Percentiles rank a stretch among this genome's conserved stretches.
These are phyloP conservation scores for Schwanniomyces yamadae DNA, from an alignment of 805 yeast species.

Conservation along the genomic window DNA sequence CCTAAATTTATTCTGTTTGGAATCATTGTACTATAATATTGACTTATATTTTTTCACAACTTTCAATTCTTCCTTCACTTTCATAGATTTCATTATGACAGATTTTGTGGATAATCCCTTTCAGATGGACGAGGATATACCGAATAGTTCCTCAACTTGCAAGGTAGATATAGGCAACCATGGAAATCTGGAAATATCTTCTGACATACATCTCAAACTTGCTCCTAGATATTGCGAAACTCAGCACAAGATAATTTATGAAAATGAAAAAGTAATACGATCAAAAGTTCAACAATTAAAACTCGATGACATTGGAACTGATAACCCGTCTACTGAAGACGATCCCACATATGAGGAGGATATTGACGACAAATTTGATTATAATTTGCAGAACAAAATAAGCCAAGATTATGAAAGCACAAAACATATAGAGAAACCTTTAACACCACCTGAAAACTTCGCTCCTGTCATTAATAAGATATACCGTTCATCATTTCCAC, in stretches of 20 bases:
- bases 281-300: slow-evolving; percentile 27
- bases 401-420: slow-evolving; percentile 15
- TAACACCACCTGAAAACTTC: slow-evolving; percentile 87
- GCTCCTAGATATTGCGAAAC: slow-evolving; percentile 15
- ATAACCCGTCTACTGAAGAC: slow-evolving; percentile 26
- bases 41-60: too few relatives aligned
- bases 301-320: slow-evolving; percentile 19
- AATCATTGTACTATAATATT: too few relatives aligned
- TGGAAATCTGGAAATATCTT: slow-evolving; percentile 7
- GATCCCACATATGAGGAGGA: slow-evolving; percentile 36
- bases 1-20: too few relatives aligned
- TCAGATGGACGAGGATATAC: slow-evolving; percentile 44
- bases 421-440: slow-evolving; percentile 14
- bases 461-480: slow-evolving; percentile 72
- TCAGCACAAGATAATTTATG: slow-evolving; percentile 7
- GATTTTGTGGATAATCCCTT: slow-evolving; percentile 39
- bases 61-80: too few relatives aligned
- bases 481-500: slow-evolving; percentile 88
- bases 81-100: too few relatives aligned
- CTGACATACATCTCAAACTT: too few relatives aligned
- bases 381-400: slow-evolving; percentile 19
- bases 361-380: slow-evolving; percentile 39
- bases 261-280: slow-evolving; percentile 28
- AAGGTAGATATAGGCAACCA: not conserved
- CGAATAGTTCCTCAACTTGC: not conserved